Evolutionary conservation across 176 grass and related monocot genomes (phyloP).

Genomic region (Echinochloa phyllopogon): DNA sequence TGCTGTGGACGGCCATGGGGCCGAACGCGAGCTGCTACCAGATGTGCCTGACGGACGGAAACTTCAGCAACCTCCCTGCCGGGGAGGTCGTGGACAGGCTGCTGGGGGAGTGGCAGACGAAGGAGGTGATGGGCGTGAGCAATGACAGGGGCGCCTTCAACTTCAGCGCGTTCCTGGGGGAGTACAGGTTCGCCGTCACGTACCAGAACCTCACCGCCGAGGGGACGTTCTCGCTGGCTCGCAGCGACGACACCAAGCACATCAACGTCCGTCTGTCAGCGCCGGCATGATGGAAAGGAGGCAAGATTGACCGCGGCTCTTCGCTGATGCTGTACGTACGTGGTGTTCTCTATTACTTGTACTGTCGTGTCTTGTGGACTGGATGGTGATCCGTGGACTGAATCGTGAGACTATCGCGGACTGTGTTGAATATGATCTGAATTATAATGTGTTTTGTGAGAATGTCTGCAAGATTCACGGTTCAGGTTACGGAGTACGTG

Average conservation of each 20-base stretch:
- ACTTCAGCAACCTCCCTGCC: conserved; percentile 63
- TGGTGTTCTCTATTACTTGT: neutral
- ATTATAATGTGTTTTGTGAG: too few species aligned
- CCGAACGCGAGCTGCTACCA: conserved; percentile 69
- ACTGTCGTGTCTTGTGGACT: neutral
- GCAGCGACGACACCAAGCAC: conserved; percentile 73
- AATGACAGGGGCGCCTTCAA: conserved; percentile 74
- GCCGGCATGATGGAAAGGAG: neutral
- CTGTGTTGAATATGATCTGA: too few species aligned
- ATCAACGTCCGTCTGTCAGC: conserved; percentile 59
- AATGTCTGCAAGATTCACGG: too few species aligned
- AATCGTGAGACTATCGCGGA: too few species aligned
- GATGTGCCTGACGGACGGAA: conserved; percentile 82
- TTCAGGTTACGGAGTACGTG: too few species aligned
- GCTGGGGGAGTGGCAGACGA: conserved; percentile 73
- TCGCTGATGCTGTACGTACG: neutral
- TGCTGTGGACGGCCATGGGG: conserved; percentile 81
- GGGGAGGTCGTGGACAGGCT: conserved; percentile 78
- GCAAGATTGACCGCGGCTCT: too few species aligned
- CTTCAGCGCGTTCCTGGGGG: conserved; percentile 72
- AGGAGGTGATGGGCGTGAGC: conserved; percentile 58
- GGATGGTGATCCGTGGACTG: too few species aligned
- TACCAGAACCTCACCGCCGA: conserved; percentile 51
- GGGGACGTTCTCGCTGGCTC: conserved; percentile 59
- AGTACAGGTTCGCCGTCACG: conserved; percentile 63